Evolutionary conservation across 176 grass and related monocot species (phyloP).

Genomic region (Elymus sibiricus): DNA sequence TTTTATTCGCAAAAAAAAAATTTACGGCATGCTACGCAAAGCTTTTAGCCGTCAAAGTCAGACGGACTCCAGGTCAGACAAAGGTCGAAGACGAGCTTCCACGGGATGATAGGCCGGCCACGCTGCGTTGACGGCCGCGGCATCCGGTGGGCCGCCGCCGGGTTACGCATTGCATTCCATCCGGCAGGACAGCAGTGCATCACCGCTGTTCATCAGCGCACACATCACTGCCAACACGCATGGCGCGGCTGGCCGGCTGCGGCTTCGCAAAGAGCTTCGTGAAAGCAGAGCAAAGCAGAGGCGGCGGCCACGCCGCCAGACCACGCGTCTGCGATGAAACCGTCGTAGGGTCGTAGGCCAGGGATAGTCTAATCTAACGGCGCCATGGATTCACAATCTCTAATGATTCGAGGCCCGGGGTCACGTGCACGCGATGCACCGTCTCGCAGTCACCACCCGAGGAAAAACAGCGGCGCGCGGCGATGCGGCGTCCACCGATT

Average conservation of each 20-base stretch:
- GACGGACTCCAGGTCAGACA: neutral
- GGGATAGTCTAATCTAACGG: neutral
- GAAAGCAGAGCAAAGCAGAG: neutral
- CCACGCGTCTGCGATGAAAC: neutral
- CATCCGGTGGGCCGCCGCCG: constrained; percentile 11
- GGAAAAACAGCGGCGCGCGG: neutral
- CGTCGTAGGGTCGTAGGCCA: neutral
- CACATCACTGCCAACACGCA: neutral
- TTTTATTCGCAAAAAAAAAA: no score
- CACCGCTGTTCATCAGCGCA: neutral
- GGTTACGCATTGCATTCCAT: neutral
- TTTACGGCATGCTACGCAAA: neutral
- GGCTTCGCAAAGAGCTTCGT: neutral
- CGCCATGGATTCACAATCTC: neutral
- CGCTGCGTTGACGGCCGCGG: neutral
- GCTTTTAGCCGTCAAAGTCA: neutral
- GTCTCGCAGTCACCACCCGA: neutral
- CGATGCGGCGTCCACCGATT: neutral
- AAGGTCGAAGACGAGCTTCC: neutral
- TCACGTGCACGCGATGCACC: neutral
- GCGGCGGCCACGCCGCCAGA: neutral
- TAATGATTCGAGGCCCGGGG: neutral
- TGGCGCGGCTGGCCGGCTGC: neutral
- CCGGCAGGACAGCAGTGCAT: neutral
- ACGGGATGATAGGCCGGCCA: neutral